Evolutionary conservation across 2,329 filamentous ascomycete species (phyloP), one percentile per base, ranked within the genome.

Genomic region (Fusarium floridanum): DNA sequence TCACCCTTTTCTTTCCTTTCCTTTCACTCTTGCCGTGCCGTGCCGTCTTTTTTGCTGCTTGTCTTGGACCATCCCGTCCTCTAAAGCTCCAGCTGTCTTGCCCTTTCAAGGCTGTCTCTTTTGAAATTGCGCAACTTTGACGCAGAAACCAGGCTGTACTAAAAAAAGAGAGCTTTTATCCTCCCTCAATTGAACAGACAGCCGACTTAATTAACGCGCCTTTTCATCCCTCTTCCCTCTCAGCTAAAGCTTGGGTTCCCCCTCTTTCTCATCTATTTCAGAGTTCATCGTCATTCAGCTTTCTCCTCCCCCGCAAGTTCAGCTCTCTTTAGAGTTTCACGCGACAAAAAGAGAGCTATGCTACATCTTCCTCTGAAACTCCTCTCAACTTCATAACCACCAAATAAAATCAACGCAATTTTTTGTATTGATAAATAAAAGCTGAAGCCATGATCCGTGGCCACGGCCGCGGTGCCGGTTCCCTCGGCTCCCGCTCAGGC

Each of bases 401-500:
- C n/a, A 14, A 24, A 16, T 6, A 48, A 16, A 24, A 45, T 16
- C 41, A 45, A 43, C n/a, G 16, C 43, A n/a, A 20, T 20, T 14
- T 20, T 32, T 53, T 17, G 48, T 32, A 55, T 55, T 55, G 27
- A 32, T n/a, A 17, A 36, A 61, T 34, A 34, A 14, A 17, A 17
- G 2, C 34, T 20, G 39, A 22, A 57, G 34, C 56, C 50, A 78
- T 78, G 76, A 72, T 57, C 27, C 71, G 69, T 72, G 74, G 70
- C 37, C 72, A 77, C 17, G 66, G 41, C 59, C 74, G 70, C 48
- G 57, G 69, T 55, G 37, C 48, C 9, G 61, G 66, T 22, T 72
- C 73, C 22, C 50, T 69, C 29, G 71, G 68, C 69, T 78, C 77
- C 6, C 72, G 80, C 60, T 73, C 77, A 56, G 77, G 79, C 50